Conservation (phyloP, 2,329 filamentous ascomycete species). For the Talaromyces sp. region DNA sequence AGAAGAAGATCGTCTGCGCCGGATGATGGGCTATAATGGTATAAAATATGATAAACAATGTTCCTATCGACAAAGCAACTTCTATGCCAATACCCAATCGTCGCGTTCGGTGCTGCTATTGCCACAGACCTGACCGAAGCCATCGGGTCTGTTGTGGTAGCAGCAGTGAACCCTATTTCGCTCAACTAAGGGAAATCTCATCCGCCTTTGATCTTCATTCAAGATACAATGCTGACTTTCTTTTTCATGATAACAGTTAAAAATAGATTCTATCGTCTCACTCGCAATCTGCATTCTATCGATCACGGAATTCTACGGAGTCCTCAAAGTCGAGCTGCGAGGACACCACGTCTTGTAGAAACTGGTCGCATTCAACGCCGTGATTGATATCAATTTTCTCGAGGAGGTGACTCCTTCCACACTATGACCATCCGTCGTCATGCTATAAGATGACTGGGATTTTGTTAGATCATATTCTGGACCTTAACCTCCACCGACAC, state of each 20-base stretch:
- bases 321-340: neutral
- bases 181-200: neutral
- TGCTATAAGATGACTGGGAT: neutral
- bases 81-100: neutral
- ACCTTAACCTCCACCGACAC: neutral
- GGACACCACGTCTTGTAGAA: neutral
- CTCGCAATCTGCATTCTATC: neutral
- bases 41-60: neutral
- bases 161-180: neutral
- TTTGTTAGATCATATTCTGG: neutral
- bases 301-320: neutral
- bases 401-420: neutral
- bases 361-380: neutral
- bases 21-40: neutral
- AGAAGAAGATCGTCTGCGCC: neutral
- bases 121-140: neutral
- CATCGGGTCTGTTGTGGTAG: neutral
- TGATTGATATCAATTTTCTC: neutral
- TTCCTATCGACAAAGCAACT: neutral
- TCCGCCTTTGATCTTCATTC: neutral
- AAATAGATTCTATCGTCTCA: neutral
- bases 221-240: neutral
- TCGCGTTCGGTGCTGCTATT: neutral
- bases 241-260: neutral
- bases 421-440: neutral